Evolutionary conservation across 2,329 filamentous ascomycete genomes (phyloP), one percentile per base, ranked within the genome.

Genomic region (Cladobotryum protrusum): DNA sequence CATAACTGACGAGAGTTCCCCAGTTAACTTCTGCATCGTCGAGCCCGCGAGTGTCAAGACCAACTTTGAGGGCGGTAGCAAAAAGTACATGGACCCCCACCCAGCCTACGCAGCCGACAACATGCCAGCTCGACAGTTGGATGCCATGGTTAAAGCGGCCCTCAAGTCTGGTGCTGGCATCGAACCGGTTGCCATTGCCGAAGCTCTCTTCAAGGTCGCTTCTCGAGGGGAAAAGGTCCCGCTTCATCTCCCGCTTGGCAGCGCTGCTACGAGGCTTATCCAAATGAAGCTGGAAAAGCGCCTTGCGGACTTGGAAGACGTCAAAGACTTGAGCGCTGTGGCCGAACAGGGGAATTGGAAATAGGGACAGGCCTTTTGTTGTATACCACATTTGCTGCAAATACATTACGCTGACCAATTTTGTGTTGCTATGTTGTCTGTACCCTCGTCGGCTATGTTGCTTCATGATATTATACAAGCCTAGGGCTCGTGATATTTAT

Each of bases 31-130:
- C 37, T 66, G 63, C 46, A 65, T 68, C 35, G 57, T 73, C 24
- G 72, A 75, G 55, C 74, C 73, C 0, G 68, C 66, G 15, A 68
- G 63, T 3, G 63, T 67, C n/a, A 61, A 65, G 45, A 70, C 68
- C 2, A 66, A 67, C 44, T 71, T 61, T 44, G 60, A 60, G 14
- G 60, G 59, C 9, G 54, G 57, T 12, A 61, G 58, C 19, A 49
- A 49, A 24, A 29, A 34, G 5, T 24, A 11, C 40, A 50, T 48
- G 43, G 18, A 42, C 20, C 48, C 64, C 52, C 74, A 72, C 44
- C 68, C 67, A 3, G 68, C 68, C 3, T 72, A 74, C 42, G 61
- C 60, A 5, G 55, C 55, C 1, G 41, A 56, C 1, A 63, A 69
- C 43, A 64, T 63, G 58, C 67, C 67, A 6, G 44, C 63, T 2